These are phyloP conservation scores for Podila horticola DNA, from an alignment of 192 early-diverging fungal genomes.

Conservation along the genomic window DNA sequence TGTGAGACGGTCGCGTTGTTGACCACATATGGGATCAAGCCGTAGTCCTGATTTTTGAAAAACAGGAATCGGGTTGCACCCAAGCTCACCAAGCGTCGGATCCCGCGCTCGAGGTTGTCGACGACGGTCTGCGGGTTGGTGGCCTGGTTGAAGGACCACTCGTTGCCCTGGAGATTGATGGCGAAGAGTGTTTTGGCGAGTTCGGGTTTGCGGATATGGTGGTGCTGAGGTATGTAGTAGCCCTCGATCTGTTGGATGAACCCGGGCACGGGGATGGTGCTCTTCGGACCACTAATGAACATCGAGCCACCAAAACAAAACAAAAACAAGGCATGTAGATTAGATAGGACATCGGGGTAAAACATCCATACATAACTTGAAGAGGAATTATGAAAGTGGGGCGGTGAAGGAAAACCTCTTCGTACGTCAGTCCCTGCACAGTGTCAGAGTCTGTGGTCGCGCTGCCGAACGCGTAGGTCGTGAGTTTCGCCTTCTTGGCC, in stretches of 20 bases:
- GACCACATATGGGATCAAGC: constrained; percentile 20
- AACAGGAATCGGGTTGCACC: constrained; percentile 22
- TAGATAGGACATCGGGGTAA: not conserved
- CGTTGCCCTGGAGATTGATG: constrained; percentile 37
- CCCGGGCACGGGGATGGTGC: constrained; percentile 26
- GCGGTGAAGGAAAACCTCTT: too few species aligned
- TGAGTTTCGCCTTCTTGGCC: too few species aligned
- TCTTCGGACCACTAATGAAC: not conserved
- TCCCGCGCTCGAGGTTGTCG: constrained; percentile 6
- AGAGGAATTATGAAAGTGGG: too few species aligned
- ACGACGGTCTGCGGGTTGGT: not conserved
- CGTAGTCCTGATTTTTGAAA: not conserved
- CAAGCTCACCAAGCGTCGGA: constrained; percentile 3
- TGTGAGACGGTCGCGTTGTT: constrained; percentile 11
- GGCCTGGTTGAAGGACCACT: constrained; percentile 24
- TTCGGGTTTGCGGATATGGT: not conserved
- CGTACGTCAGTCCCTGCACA: too few species aligned
- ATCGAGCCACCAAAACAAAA: too few species aligned
- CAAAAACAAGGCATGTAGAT: too few species aligned
- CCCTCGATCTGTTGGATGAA: constrained; percentile 32
- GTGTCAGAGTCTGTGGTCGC: too few species aligned
- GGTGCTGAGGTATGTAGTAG: not conserved
- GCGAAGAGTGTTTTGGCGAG: constrained; percentile 12
- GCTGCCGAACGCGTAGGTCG: too few species aligned
- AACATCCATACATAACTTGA: too few species aligned